phyloP scores from a whole-genome alignment of 2,329 filamentous ascomycete species.

The Macrophomina tecta region DNA sequence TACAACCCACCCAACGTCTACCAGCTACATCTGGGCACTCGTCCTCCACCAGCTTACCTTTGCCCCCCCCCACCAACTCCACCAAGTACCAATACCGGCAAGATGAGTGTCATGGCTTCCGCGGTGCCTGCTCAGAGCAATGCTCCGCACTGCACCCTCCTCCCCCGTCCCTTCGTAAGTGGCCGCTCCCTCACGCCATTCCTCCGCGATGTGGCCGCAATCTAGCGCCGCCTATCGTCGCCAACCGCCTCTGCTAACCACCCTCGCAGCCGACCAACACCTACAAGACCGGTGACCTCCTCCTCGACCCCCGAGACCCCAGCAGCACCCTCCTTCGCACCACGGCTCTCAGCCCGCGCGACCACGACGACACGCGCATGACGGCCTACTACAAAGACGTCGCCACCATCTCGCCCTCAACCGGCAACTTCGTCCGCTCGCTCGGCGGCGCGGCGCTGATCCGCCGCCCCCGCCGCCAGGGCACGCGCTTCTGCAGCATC shows the following conservation, averaged over 20 bases:
- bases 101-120: conserved; percentile 26
- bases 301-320: conserved; percentile 19
- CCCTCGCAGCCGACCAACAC: conserved; percentile 12
- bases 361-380: conserved; percentile 28
- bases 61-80: background rate
- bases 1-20: background rate
- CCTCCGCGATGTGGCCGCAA: background rate
- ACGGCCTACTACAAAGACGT: conserved; percentile 28
- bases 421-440: conserved; percentile 25
- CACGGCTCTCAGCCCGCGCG: conserved; percentile 14
- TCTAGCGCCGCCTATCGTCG: background rate
- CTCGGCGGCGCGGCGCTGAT: conserved; percentile 26
- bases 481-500: conserved; percentile 25
- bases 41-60: conserved; percentile 1
- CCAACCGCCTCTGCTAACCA: background rate
- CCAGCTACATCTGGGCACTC: conserved; percentile 2
- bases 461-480: conserved; percentile 8
- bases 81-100: conserved; percentile 21
- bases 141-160: conserved; percentile 16
- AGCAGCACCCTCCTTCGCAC: conserved; percentile 12
- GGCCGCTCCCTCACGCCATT: background rate
- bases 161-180: conserved; percentile 16
- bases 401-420: conserved; percentile 20
- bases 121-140: conserved; percentile 9
- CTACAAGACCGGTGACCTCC: conserved; percentile 20